Conservation (phyloP, 2,329 filamentous ascomycete genomes). For the Cordyceps farinosa region DNA sequence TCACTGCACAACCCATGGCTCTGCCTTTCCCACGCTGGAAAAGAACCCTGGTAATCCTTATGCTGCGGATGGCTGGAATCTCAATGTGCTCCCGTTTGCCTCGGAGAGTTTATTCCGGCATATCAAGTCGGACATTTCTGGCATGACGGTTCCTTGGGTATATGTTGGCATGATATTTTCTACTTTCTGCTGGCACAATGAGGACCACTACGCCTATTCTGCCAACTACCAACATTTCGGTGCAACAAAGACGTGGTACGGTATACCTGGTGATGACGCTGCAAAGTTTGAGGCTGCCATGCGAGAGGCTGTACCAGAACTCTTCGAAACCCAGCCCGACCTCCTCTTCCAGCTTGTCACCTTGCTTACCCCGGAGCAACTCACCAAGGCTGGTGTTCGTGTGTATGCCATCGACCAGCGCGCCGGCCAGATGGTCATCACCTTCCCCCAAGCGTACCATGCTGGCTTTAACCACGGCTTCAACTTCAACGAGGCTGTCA, state of each 20-base stretch:
- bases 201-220: conserved; percentile 97
- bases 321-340: conserved; percentile 96
- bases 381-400: conserved; percentile 86
- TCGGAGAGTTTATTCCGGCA: conserved; percentile 91
- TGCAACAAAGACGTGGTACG: conserved; percentile 98
- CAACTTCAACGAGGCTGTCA: conserved; percentile 98
- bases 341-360: conserved; percentile 97
- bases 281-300: conserved; percentile 95
- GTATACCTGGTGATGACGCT: conserved; percentile 88
- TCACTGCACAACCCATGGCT: conserved; percentile 95
- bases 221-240: conserved; percentile 98
- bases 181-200: conserved; percentile 99
- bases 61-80: conserved; percentile 88
- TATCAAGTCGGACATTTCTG: conserved; percentile 97
- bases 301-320: conserved; percentile 88
- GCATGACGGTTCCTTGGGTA: conserved; percentile 98
- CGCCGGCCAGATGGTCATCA: conserved; percentile 93
- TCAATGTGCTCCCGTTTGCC: conserved; percentile 87
- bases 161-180: conserved; percentile 99
- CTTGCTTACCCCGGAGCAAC: conserved; percentile 84
- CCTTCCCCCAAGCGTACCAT: conserved; percentile 95
- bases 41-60: conserved; percentile 84
- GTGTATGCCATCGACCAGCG: conserved; percentile 95
- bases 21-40: conserved; percentile 92
- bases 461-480: conserved; percentile 98